phyloP scores from a whole-genome alignment of 2,329 filamentous ascomycete genomes.

The Metarhizium anisopliae region DNA sequence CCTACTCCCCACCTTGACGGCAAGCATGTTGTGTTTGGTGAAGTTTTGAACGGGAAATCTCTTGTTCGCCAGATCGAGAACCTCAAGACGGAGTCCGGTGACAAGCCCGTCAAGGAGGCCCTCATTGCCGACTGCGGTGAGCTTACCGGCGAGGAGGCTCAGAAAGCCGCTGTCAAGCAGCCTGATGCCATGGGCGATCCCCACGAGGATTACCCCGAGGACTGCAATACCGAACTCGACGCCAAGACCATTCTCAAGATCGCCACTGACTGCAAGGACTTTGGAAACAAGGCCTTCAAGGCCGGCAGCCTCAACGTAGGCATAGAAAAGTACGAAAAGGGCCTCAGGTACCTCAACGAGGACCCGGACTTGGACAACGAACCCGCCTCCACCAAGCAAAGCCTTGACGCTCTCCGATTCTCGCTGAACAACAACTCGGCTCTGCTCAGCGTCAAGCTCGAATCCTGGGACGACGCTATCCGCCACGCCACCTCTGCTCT shows the following conservation, averaged over 20 bases:
- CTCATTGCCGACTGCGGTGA: constrained; percentile 79
- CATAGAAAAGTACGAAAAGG: constrained; percentile 92
- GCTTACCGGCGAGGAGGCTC: constrained; percentile 62
- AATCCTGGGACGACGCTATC: constrained; percentile 60
- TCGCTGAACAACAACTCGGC: constrained; percentile 83
- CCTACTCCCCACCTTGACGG: constrained; percentile 88
- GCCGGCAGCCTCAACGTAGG: constrained; percentile 58
- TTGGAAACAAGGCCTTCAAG: constrained; percentile 91
- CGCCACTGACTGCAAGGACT: constrained; percentile 77
- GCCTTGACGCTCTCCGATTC: constrained; percentile 69
- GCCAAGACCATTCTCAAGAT: constrained; percentile 67
- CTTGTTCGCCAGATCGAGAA: constrained; percentile 87
- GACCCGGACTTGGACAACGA: constrained; percentile 69
- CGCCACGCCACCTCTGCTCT: constrained; percentile 66
- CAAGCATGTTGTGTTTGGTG: constrained; percentile 96
- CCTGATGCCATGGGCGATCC: constrained; percentile 78
- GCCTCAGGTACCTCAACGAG: constrained; percentile 78
- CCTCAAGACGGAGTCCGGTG: constrained; percentile 59
- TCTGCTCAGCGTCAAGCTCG: constrained; percentile 74
- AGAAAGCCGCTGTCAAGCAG: constrained; percentile 55
- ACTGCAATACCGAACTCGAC: constrained; percentile 55
- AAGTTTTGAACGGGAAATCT: constrained; percentile 88
- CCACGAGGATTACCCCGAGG: constrained; percentile 94
- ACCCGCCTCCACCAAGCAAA: constrained; percentile 53
- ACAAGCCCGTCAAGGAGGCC: constrained; percentile 69